Conservation (phyloP, 345 rosid genomes). For the thale cress (Arabidopsis thaliana) region TAIR10.1 NC_003076.8:15740001-15740500, state of each 20-base stretch:
- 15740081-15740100: no score
- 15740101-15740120: neutral
- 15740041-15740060: no score
- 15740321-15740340: no score
- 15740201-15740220: neutral
- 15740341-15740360: no score
- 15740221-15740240: conserved; percentile 15
- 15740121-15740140: neutral
- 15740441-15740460: neutral
- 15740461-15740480: neutral
- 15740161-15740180: neutral
- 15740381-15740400: no score
- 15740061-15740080: no score
- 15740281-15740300: conserved; percentile 25
- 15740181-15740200: neutral
- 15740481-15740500: conserved; percentile 23
- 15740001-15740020: no score
- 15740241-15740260: conserved; percentile 36
- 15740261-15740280: conserved; percentile 44
- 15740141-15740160: neutral
- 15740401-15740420: no score
- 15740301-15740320: neutral
- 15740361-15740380: no score
- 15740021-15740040: no score
- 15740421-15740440: no score